Base-by-base conservation (phyloP, 2,329 filamentous ascomycete species). In the Magnaporthiopsis incrustans region DNA sequence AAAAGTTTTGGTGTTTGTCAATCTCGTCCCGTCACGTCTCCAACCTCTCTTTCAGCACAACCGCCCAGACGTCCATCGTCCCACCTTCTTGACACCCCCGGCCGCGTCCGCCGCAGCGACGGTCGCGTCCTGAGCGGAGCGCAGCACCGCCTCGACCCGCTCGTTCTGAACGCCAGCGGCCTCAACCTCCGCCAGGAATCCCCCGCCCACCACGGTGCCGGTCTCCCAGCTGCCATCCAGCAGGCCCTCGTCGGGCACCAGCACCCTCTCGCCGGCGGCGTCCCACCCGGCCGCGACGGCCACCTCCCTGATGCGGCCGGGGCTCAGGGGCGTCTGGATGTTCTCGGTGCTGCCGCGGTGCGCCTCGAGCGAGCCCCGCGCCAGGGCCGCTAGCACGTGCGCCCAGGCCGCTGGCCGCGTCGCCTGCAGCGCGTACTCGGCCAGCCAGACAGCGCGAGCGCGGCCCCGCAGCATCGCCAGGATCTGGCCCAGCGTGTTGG, bases 361-460 rank as follows among this genome's bases (percentile, higher is more conserved):
- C 2, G 72, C 75, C 68, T 84, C 81, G 1, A 82, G 68, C 4
- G 74, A 70, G 0, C 74, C 78, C 50, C 77, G 72, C 0, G 81
- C 71, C 26, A 85, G 69, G 2, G 78, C 77, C n/a, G 82, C 80
- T 1, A 85, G 72, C 8, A 85, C 77, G 66, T 86, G 83, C 25
- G 82, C 77, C 59, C 74, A 66, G 0, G 78, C 76, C 1, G 74
- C 72, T 7, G 69, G 70, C 30, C 76, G 66, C 0, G 75, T 76
- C 0, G 80, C 77, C 10, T 70, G 68, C 32, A 83, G 69, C 1
- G 76, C 75, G 73, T 78, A 82, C 69, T 83, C 81, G 15, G 80
- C 80, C 7, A 83, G 66, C 44, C 75, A 75, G 4, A 83, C 70
- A 18, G 69, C 70, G 27, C 69, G 71, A 25, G 70, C 74, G 57